Base-by-base conservation (phyloP, 331 rosid species). In the Erythrophleum ivorense region DNA sequence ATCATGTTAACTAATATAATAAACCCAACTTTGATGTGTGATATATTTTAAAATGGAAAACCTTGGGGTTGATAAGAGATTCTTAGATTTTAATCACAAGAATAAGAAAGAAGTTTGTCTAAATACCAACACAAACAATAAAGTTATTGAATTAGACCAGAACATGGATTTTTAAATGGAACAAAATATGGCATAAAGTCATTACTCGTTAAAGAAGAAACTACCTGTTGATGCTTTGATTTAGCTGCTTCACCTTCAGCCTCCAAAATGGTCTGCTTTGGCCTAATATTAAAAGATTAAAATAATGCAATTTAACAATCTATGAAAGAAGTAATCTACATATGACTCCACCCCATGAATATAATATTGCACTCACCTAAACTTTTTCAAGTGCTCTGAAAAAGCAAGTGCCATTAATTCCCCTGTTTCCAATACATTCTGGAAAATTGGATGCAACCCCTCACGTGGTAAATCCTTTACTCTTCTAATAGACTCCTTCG, bases 361-460 rank as follows among this genome's bases (percentile, higher is more conserved):
- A 78, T 63, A 68, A 84, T 59, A 40, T 69, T 45, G 24, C 73
- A 75, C 89, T 77, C 67, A 95, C 98, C 98, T 95, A 85, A 91
- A 95, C 73, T 82, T 87, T 85, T 95, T 95, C 86, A 95, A 88
- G 69, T 91, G 92, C 87, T 95, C 99, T 19, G 99, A 91, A 86
- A 95, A 95, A 55, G 99, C 99, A 87, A 95, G 84, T 33, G 99
- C 99, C 87, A 83, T 90, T 79, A 93, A 87, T 77, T 95, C 98
- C 84, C 99, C 98, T 1, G 91, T 92, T 83, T 89, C 93, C 83
- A 93, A 84, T 78, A 84, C 80, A 79, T 82, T 89, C 79, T 90
- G 88, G 86, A 95, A 95, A 52, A 91, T 86, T 14, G 99, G 99
- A 88, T 95, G 98, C 89, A 93, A 83, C 18, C 98, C 99, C 85